A percentile compares a stretch with the other conserved stretches of the same genome.
phyloP scores from a whole-genome alignment of 2,329 filamentous ascomycete genomes.

The Mycosphaerella sp. region DNA sequence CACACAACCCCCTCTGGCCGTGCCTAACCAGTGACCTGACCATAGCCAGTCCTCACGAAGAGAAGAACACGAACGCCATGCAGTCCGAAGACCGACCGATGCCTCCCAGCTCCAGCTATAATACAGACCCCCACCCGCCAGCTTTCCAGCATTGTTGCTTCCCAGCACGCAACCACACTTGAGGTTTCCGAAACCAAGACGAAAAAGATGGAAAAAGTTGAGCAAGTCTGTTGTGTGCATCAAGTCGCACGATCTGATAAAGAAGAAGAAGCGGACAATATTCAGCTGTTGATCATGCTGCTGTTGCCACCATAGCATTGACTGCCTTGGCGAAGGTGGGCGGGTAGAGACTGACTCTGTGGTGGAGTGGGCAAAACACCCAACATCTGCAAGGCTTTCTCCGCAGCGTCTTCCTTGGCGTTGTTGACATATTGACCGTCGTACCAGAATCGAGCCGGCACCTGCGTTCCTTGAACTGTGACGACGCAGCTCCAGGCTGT shows the following conservation, averaged over 20 bases:
- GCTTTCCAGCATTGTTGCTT: neutral
- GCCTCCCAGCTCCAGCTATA: constrained; percentile 5
- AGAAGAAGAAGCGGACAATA: neutral
- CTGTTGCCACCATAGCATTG: constrained; percentile 20
- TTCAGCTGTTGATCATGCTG: constrained; percentile 19
- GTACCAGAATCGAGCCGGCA: constrained; percentile 82
- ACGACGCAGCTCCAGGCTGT: constrained; percentile 86
- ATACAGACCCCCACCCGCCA: constrained; percentile 1
- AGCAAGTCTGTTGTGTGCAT: neutral
- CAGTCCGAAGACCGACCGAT: constrained; percentile 1
- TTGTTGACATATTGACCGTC: constrained; percentile 83
- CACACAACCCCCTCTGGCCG: neutral
- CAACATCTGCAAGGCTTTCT: constrained; percentile 63
- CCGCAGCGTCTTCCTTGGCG: constrained; percentile 84
- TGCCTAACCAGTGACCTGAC: neutral
- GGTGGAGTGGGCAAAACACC: constrained; percentile 28
- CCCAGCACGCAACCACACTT: neutral
- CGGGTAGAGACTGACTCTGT: constrained; percentile 15
- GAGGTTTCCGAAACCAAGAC: too few species aligned
- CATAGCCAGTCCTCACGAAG: neutral
- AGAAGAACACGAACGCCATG: constrained; percentile 1
- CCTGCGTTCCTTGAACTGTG: constrained; percentile 57
- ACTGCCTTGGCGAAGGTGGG: constrained; percentile 23
- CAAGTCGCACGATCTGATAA: neutral
- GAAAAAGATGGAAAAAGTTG: too few species aligned